A percentile compares a stretch with the other conserved stretches of the same genome.
phyloP scores from a whole-genome alignment of 169 alveolate genomes.

The Sarcocystis neurona region DNA sequence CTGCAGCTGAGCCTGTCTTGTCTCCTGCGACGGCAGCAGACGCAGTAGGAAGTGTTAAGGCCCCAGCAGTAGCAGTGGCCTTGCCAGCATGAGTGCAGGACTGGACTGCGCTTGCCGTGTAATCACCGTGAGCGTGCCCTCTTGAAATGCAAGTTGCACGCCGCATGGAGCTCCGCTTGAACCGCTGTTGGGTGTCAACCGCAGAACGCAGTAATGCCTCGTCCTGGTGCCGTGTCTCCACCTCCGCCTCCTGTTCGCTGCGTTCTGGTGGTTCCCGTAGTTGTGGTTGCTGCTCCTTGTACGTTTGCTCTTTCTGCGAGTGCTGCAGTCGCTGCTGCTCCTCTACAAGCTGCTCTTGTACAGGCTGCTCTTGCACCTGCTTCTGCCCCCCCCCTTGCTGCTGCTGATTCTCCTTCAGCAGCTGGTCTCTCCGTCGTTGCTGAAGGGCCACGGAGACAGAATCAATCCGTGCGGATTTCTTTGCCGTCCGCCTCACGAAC shows the following conservation, averaged over 20 bases:
- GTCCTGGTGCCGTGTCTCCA: background rate
- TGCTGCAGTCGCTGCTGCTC: background rate
- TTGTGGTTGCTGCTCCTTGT: background rate
- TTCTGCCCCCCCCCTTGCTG: background rate
- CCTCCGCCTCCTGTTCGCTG: background rate
- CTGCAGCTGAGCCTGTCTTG: too few species aligned
- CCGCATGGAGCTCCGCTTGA: background rate
- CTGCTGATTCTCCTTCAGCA: background rate
- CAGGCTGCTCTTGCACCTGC: background rate
- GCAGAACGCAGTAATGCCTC: background rate
- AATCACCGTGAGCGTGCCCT: background rate
- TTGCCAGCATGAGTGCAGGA: too few species aligned
- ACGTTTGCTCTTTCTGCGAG: background rate
- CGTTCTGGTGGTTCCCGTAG: background rate
- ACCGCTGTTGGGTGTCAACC: background rate
- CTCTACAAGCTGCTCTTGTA: background rate
- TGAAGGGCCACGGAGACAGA: slow-evolving; percentile 7
- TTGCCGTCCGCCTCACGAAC: slow-evolving; percentile 6
- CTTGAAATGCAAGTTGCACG: background rate
- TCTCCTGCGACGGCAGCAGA: too few species aligned
- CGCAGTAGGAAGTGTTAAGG: too few species aligned
- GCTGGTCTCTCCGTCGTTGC: slow-evolving; percentile 6
- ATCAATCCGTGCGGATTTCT: background rate
- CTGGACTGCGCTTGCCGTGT: slow-evolving; percentile 25
- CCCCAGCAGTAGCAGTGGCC: too few species aligned